These are phyloP conservation scores for Lactuca saligna DNA, from an alignment of 129 eudicot species.

Conservation along the genomic window DNA sequence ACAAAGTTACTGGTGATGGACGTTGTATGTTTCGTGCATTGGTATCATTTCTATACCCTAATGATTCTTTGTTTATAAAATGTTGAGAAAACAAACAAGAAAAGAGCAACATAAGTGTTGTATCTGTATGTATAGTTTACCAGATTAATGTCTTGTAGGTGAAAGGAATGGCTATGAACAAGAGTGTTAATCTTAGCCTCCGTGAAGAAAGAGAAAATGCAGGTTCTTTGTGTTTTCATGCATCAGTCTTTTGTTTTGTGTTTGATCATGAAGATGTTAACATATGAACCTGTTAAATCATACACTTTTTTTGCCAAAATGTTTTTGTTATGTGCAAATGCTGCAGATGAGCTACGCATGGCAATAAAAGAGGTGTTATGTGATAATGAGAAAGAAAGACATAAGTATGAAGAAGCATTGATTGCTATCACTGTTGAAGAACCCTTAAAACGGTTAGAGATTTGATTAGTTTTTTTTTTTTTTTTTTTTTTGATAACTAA, in stretches of 20 bases:
- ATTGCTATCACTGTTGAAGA: slow-evolving; percentile 92
- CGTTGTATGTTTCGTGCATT: slow-evolving; percentile 96
- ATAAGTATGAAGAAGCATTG: slow-evolving; percentile 71
- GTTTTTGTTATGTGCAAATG: slow-evolving; percentile 3
- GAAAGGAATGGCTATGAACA: slow-evolving; percentile 94
- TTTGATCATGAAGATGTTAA: background rate
- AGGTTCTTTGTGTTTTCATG: slow-evolving; percentile 41
- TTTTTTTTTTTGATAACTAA: background rate
- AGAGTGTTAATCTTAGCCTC: slow-evolving; percentile 60
- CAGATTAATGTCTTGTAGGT: slow-evolving; percentile 47
- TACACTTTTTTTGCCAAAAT: background rate
- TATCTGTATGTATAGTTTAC: background rate
- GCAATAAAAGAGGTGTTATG: slow-evolving; percentile 94
- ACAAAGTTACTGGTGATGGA: slow-evolving; percentile 84
- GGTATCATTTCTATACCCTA: slow-evolving; percentile 41
- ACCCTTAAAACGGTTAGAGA: slow-evolving; percentile 68
- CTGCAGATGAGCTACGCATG: slow-evolving; percentile 76
- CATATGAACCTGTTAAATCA: background rate
- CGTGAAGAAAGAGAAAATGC: slow-evolving; percentile 82
- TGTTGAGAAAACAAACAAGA: background rate
- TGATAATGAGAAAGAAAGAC: slow-evolving; percentile 59
- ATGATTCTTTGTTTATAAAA: background rate
- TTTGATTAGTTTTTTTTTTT: slow-evolving; percentile 1
- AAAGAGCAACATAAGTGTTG: background rate
- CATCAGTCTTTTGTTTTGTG: slow-evolving; percentile 1